Conservation (phyloP, 257 asterid species). For the Solanum gandarillasii region DNA sequence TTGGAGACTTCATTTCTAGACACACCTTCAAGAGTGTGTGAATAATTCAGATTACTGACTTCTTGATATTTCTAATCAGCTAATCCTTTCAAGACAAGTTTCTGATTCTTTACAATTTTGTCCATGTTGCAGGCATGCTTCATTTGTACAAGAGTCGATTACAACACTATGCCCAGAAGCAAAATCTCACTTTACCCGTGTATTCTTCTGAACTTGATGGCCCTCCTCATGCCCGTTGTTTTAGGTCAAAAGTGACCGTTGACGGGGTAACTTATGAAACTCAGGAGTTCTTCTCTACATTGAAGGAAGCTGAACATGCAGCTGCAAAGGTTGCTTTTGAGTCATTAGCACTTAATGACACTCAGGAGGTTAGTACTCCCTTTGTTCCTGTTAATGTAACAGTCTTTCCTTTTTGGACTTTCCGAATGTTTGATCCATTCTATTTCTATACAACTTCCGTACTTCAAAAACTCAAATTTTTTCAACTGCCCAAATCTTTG, state of each 20-base stretch:
- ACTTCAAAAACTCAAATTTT: not conserved
- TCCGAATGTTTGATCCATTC: not conserved
- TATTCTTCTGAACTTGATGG: conserved; percentile 52
- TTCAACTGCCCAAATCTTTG: not conserved
- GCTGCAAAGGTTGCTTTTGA: conserved; percentile 79
- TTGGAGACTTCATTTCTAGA: not conserved
- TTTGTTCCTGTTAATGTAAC: not conserved
- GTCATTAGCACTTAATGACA: conserved; percentile 22
- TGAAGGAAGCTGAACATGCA: conserved; percentile 80
- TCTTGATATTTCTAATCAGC: not conserved
- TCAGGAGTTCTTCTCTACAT: conserved; percentile 35
- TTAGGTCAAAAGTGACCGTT: conserved; percentile 43
- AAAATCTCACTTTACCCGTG: conserved; percentile 31
- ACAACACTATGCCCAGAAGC: conserved; percentile 57
- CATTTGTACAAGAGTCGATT: conserved; percentile 58
- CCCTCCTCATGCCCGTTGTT: conserved; percentile 61
- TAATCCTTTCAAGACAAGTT: not conserved
- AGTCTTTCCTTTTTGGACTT: not conserved
- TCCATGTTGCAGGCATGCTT: conserved; percentile 20
- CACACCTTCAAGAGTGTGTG: not conserved
- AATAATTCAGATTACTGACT: not conserved
- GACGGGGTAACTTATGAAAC: conserved; percentile 40
- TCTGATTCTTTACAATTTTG: not conserved
- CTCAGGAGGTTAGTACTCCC: conserved; percentile 47
- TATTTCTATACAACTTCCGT: not conserved